Conservation (phyloP, 495 filamentous ascomycete species). For the Pseudomonodictys pantanalensis region DNA sequence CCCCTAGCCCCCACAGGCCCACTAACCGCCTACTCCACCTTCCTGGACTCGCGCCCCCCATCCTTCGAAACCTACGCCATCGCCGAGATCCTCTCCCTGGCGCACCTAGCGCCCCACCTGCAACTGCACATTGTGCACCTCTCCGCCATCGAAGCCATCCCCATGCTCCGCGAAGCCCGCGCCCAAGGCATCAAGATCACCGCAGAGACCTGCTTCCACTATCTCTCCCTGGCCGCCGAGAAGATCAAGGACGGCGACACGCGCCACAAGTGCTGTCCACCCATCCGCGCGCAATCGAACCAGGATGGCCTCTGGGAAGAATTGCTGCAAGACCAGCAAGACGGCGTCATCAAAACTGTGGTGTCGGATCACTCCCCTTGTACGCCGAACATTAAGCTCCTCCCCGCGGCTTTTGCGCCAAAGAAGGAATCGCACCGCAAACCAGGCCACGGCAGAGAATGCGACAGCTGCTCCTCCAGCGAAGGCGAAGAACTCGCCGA, state of each 20-base stretch:
- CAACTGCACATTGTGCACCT: constrained; percentile 94
- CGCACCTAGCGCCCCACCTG: constrained; percentile 76
- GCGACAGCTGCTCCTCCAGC: constrained; percentile 25
- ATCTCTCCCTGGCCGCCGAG: constrained; percentile 87
- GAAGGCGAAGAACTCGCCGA: constrained; percentile 40
- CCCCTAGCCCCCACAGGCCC: constrained; percentile 72
- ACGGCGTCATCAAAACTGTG: constrained; percentile 85
- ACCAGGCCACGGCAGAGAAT: constrained; percentile 6
- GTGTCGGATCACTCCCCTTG: constrained; percentile 98
- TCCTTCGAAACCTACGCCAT: constrained; percentile 91
- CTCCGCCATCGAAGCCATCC: constrained; percentile 88
- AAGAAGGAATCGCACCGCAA: constrained; percentile 8
- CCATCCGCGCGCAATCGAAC: constrained; percentile 80
- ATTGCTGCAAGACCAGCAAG: constrained; percentile 54
- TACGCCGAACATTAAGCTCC: constrained; percentile 88
- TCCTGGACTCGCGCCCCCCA: constrained; percentile 85
- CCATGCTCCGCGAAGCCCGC: constrained; percentile 76
- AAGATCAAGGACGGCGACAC: constrained; percentile 86
- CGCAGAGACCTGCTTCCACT: constrained; percentile 98
- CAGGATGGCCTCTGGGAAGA: constrained; percentile 88
- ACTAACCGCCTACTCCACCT: constrained; percentile 80
- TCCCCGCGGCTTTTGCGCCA: constrained; percentile 60
- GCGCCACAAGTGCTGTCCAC: constrained; percentile 95
- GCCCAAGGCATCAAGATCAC: constrained; percentile 82
- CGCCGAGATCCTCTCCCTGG: constrained; percentile 76